Evolutionary conservation across 371 early-diverging fungal genomes (phyloP).

Genomic region (Fennellomyces sp.): DNA sequence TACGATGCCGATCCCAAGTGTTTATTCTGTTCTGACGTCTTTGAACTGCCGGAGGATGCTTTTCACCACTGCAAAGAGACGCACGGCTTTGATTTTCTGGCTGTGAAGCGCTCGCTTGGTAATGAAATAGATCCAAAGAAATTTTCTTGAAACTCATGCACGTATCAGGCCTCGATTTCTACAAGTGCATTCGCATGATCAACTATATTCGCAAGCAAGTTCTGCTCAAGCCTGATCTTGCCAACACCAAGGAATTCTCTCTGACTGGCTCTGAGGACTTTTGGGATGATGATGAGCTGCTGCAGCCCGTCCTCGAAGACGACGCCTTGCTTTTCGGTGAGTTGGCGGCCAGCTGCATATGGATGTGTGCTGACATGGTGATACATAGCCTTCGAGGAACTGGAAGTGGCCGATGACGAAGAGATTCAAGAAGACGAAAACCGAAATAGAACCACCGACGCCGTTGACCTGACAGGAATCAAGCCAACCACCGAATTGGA

Average conservation of each 20-base stretch:
- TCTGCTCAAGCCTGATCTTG: conserved; percentile 18
- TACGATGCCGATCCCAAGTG: conserved; percentile 62
- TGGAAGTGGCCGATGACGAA: conserved; percentile 57
- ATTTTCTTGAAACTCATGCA: not conserved
- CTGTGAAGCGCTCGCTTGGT: conserved; percentile 50
- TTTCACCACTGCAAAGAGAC: conserved; percentile 66
- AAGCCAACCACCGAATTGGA: conserved; percentile 60
- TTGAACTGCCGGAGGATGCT: conserved; percentile 49
- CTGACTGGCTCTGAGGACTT: conserved; percentile 61
- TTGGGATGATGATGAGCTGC: conserved; percentile 70
- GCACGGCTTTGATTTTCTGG: conserved; percentile 77
- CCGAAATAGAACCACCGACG: not conserved
- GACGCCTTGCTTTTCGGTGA: conserved; percentile 81
- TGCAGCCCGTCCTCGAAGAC: conserved; percentile 80
- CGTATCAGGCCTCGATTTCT: conserved; percentile 71
- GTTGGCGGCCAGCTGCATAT: not conserved
- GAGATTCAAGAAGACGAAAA: conserved; percentile 22
- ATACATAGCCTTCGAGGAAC: conserved; percentile 69
- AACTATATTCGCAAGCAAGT: conserved; percentile 77
- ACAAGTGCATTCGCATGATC: conserved; percentile 83
- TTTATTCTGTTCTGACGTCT: conserved; percentile 67
- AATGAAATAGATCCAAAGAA: conserved; percentile 13
- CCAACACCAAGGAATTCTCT: conserved; percentile 21
- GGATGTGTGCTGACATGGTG: no score
- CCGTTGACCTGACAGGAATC: conserved; percentile 16